Percentiles rank a stretch among this genome's conserved stretches.
These are phyloP conservation scores for Blastobotrys indianensis DNA, from an alignment of 1,139 yeast species.

Conservation along the genomic window DNA sequence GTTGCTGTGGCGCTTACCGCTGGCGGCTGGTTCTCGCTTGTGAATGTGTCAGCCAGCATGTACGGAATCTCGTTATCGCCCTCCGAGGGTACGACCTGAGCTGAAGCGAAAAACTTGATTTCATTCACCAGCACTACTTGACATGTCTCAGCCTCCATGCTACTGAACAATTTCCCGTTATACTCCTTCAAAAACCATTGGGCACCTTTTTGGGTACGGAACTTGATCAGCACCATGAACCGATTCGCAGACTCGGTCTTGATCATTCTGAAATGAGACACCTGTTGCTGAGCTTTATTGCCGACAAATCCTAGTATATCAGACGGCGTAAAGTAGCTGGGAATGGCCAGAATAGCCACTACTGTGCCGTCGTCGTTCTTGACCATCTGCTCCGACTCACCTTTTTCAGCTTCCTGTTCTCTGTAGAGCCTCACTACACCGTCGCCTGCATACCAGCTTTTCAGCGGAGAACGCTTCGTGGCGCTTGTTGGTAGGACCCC, in stretches of 20 bases:
- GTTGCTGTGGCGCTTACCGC: conserved; percentile 16
- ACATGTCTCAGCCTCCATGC: conserved; percentile 86
- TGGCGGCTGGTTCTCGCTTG: conserved; percentile 22
- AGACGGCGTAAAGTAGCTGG: conserved; percentile 80
- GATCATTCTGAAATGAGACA: conserved; percentile 69
- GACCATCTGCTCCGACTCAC: background rate
- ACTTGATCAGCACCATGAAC: conserved; percentile 72
- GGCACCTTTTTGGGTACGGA: conserved; percentile 51
- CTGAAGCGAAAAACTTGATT: conserved; percentile 39
- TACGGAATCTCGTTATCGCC: conserved; percentile 48
- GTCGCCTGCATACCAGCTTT: conserved; percentile 57
- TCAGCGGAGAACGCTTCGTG: conserved; percentile 27
- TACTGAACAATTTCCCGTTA: conserved; percentile 72
- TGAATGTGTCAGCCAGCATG: conserved; percentile 69
- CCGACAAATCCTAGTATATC: conserved; percentile 80
- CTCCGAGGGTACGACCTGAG: conserved; percentile 12
- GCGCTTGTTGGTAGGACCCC: background rate
- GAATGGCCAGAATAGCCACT: conserved; percentile 76
- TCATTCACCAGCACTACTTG: conserved; percentile 56
- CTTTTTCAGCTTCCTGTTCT: conserved; percentile 34
- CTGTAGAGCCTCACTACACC: conserved; percentile 70
- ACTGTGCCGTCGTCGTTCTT: conserved; percentile 29
- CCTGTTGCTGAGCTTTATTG: conserved; percentile 46
- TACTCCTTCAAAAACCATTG: conserved; percentile 56
- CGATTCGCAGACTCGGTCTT: conserved; percentile 64